Base-by-base conservation (phyloP, 169 alveolate species). In the Cryptosporidium ubiquitum region DNA sequence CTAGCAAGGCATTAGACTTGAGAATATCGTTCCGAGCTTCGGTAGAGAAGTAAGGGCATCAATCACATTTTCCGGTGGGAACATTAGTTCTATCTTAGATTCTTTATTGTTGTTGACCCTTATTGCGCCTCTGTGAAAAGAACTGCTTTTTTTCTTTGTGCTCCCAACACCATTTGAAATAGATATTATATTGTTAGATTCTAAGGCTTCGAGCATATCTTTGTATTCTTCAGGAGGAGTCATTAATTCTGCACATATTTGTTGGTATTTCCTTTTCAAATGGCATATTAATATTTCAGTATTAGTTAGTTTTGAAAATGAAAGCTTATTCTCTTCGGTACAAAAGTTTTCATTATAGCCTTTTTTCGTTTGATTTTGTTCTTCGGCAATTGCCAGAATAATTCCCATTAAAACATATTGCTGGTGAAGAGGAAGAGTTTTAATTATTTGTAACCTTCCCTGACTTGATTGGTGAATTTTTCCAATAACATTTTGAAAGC, bases 161-260 rank as follows among this genome's bases (percentile, higher is more conserved):
- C 6, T 16, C 20, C n/a, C 55, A 1, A 29, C 5, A 2, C 42
- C 66, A 40, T 44, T 55, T 16, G 23, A 16, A 2, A 57, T 40
- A 5, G 73, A 40, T 18, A 79, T 79, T 37, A 79, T 33, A 20
- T 79, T 79, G 35, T 39, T 58, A 6, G 89, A 60, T 31, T 79
- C 89, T 3, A 79, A 42, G 18, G 89, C 71, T 20, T 79, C 89
- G 23, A 79, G 89, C 74, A 79, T 61, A 3, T 79, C 89, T 42
- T 40, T 79, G 68, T 42, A 64, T 26, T 79, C 89, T 64, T 79
- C 89, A 37, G 89, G 89, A 29, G 52, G 31, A 61, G 89, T 60
- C 20, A 79, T 26, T n/a, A 79, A 42, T 31, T 64, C 75, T 57
- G 26, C 29, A 33, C 89, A 79, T 4, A 79, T 79, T 5, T 60